Base-by-base conservation (phyloP, 108 stramenopile species). In the Phaeodactylum tricornutum region DNA sequence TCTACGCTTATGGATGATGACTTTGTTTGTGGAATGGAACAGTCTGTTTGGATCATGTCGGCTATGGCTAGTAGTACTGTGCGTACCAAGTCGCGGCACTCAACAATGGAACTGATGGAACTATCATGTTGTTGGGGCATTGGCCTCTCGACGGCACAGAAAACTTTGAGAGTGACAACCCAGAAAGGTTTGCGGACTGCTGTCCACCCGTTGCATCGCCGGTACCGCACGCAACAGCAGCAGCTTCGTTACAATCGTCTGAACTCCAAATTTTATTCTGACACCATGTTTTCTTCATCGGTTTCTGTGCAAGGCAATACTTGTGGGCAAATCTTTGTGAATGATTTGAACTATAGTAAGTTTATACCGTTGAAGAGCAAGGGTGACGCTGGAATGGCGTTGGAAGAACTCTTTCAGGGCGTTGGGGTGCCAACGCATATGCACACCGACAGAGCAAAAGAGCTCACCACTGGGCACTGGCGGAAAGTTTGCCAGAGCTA, bases 351-450 rank as follows among this genome's bases (percentile, higher is more conserved):
- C 0, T 74, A 54, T 61, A 35, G 23, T 0, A 22, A 29, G 0
- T 43, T 49, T 0, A 50, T 39, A 48, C 59, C 59, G 19, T 47
- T 59, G 29, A 27, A 29, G 22, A 28, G 8, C 27, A 56, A 57
- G 19, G 19, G 34, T 11, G 50, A 69, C 15, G 67, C 53, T 2
- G 51, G 53, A 16, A 17, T 62, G 26, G 53, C 59, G 17, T 40
- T 69, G 4, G 53, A 37, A 2, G 15, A 38, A 3, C 32, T 74
- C 16, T 61, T 66, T 28, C n/a, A 21, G 3, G 5, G 31, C 0
- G 50, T 48, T 27, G 73, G 73, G 0, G 55, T 74, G 0, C 67
- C 73, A n/a, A n/a, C n/a, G n/a, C n/a, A n/a, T n/a, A n/a, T n/a
- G n/a, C n/a, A n/a, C n/a, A n/a, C n/a, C n/a, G n/a, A n/a, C n/a